Conservation (phyloP, 352 stramenopile genomes). For the Phytophthora boehmeriae region DNA sequence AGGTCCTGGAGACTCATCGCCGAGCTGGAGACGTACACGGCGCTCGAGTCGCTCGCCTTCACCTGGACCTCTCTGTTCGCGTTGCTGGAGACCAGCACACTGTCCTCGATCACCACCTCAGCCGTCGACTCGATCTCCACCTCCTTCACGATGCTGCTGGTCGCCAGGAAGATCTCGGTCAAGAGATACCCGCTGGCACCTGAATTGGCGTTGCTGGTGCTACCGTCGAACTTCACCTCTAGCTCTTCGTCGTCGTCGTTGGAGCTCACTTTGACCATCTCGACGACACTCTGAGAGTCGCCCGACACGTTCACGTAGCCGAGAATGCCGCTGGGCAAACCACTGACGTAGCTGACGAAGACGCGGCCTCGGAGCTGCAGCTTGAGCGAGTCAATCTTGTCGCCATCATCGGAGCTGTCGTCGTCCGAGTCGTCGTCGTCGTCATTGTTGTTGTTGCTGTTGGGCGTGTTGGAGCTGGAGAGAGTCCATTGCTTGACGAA, state of each 20-base stretch:
- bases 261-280: constrained; percentile 23
- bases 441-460: constrained; percentile 14
- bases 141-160: constrained; percentile 24
- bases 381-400: constrained; percentile 33
- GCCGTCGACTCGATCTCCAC: constrained; percentile 26
- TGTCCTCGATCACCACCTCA: constrained; percentile 29
- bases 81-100: constrained; percentile 26
- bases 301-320: constrained; percentile 42
- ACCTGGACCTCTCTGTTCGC: constrained; percentile 26
- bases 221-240: constrained; percentile 24
- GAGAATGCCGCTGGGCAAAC: constrained; percentile 18
- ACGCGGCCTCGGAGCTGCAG: constrained; percentile 29
- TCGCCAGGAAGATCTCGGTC: constrained; percentile 34
- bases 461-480: constrained; percentile 13
- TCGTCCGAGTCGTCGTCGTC: constrained; percentile 19
- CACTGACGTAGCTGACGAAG: constrained; percentile 33
- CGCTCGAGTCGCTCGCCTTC: constrained; percentile 26
- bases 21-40: constrained; percentile 28
- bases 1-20: constrained; percentile 28
- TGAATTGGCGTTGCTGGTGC: not conserved
- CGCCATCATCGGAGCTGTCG: constrained; percentile 25
- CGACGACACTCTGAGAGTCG: constrained; percentile 15
- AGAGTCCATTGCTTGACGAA: constrained; percentile 41
- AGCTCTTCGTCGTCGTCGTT: constrained; percentile 33
- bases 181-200: constrained; percentile 21